Evolutionary conservation across 1,284 basidiomycete species (phyloP), one percentile per base, ranked within the genome.

Genomic region (Melampsora americana): DNA sequence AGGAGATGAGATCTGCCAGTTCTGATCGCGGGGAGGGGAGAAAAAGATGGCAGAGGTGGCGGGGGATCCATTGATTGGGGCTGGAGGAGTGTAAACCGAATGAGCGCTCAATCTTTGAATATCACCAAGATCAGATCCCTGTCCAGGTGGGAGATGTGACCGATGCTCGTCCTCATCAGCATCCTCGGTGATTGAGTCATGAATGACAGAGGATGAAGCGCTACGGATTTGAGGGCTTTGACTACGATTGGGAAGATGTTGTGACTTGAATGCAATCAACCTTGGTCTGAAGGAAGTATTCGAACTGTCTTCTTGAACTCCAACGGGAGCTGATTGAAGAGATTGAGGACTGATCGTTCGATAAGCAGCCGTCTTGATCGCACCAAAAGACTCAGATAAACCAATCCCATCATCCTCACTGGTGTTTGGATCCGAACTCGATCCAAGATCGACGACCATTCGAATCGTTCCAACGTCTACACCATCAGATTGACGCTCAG

Each of bases 1-100:
- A n/a, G 26, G 66, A 53, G 72, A 60, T 32, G 46, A 26, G 26
- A 42, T 42, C 3, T 35, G 53, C 26, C 53, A 50, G 35, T 23
- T 18, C 32, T 60, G 39, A 35, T 68, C 72, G n/a, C 61, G 26
- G 12, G 72, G 53, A 39, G 72, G 56, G 61, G 72, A 66, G 60
- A 75, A 75, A 39, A 75, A 75, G 30, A 75, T 74, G 56, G 72
- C 72, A 2, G 72, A 66, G 5, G 64, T 66, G 23, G 72, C 50
- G 12, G 72, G 72, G 14, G 64, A 74, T 20, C 72, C 72, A 60
- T 35, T 62, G 30, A 5, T 61, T 56, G 28, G 72, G 53, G 50
- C 39, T 5, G 65, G 48, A 35, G 23, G 72, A 35, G 20, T 65
- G 60, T 64, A 73, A 73, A 46, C 14, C 42, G 64, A 66, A 59